Percentiles rank a stretch among this genome's conserved stretches.
Evolutionary conservation across 495 filamentous ascomycete species (phyloP).

Genomic region (Parachaetomium inaequale): DNA sequence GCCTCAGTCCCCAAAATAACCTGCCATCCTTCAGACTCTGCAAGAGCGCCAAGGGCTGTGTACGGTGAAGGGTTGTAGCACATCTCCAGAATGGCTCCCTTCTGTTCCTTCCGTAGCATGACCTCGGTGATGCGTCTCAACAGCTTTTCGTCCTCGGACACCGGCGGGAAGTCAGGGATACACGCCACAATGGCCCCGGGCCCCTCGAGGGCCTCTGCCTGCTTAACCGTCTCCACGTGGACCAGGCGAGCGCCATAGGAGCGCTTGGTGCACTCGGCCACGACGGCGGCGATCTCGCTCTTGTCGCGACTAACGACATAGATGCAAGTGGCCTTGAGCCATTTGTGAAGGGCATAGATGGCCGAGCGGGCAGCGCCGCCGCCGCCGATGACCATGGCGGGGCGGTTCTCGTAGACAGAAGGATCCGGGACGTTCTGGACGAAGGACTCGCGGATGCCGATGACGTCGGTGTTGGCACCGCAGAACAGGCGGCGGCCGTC

Average conservation of each 20-base stretch:
- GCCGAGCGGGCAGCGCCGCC: conserved; percentile 68
- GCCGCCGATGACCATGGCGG: conserved; percentile 60
- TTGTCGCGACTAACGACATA: conserved; percentile 68
- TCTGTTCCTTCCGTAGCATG: conserved; percentile 48
- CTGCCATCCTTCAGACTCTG: conserved; percentile 59
- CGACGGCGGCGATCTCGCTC: conserved; percentile 59
- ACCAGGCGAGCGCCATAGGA: conserved; percentile 51
- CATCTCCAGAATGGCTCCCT: conserved; percentile 74
- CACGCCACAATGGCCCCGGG: conserved; percentile 62
- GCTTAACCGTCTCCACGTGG: conserved; percentile 52
- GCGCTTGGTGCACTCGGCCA: conserved; percentile 51
- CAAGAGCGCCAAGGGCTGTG: conserved; percentile 58
- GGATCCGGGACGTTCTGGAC: conserved; percentile 50
- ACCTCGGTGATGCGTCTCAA: conserved; percentile 54
- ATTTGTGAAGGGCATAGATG: conserved; percentile 64
- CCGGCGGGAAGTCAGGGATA: conserved; percentile 66
- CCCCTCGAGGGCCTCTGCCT: conserved; percentile 53
- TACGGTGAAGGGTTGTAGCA: conserved; percentile 70
- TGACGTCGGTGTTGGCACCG: conserved; percentile 74
- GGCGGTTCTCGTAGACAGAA: conserved; percentile 48
- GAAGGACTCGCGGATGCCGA: conserved; percentile 67
- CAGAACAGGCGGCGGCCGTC: conserved; percentile 47
- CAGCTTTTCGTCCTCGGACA: conserved; percentile 54
- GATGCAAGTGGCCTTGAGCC: conserved; percentile 59
- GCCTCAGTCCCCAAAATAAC: conserved; percentile 68